These are phyloP conservation scores for Rhodofomes roseus DNA, from an alignment of 1,284 basidiomycete species.

Conservation along the genomic window DNA sequence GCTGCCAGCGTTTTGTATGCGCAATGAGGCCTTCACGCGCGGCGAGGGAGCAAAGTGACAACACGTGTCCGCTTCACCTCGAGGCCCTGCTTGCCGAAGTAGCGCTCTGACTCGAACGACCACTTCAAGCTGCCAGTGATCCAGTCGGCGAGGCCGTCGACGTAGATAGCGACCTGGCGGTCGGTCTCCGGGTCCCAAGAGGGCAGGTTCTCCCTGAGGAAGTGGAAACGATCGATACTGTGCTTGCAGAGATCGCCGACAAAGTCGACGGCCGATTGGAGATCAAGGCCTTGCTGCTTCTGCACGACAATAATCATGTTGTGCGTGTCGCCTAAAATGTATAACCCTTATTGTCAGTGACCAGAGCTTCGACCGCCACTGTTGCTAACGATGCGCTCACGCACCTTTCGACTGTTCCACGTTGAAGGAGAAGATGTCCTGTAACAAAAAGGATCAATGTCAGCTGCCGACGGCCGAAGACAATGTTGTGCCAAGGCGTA, in stretches of 20 bases:
- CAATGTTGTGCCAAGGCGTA: constrained; percentile 19
- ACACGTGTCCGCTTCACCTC: constrained; percentile 31
- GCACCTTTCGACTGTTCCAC: constrained; percentile 36
- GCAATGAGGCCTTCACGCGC: constrained; percentile 5
- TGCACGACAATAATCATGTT: constrained; percentile 40
- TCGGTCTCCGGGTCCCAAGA: constrained; percentile 37
- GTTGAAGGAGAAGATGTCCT: constrained; percentile 44
- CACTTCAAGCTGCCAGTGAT: constrained; percentile 39
- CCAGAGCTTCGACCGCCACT: neutral
- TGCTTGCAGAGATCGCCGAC: constrained; percentile 36
- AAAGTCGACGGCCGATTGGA: constrained; percentile 39
- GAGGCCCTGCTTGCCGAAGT: constrained; percentile 34
- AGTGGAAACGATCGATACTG: constrained; percentile 34
- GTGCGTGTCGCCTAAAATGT: constrained; percentile 35
- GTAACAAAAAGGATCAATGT: constrained; percentile 3
- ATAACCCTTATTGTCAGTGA: constrained; percentile 7
- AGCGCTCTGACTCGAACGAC: constrained; percentile 39
- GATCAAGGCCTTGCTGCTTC: constrained; percentile 29
- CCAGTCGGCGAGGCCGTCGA: constrained; percentile 36
- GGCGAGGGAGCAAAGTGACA: constrained; percentile 30
- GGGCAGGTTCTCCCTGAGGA: constrained; percentile 29
- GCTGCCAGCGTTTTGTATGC: neutral
- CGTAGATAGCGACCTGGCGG: constrained; percentile 30
- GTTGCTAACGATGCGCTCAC: constrained; percentile 3
- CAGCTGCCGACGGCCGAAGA: constrained; percentile 2